phyloP scores from a whole-genome alignment of 345 rosid genomes.

The Aquilaria yunnanensis region DNA sequence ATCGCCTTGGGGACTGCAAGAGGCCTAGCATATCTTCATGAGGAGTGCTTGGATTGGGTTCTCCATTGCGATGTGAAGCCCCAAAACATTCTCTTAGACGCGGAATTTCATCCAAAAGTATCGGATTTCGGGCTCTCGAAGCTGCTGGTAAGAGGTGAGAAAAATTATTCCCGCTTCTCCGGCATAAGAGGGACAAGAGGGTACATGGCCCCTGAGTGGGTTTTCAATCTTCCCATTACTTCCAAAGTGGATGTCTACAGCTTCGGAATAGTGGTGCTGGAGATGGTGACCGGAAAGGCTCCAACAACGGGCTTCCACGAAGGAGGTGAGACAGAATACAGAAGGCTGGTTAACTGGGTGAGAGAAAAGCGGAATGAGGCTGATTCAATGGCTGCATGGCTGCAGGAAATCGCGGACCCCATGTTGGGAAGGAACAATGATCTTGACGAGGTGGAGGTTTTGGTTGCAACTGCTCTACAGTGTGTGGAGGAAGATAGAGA shows the following conservation, averaged over 20 bases:
- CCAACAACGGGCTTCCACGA: background rate
- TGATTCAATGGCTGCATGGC: constrained; percentile 4
- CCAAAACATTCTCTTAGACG: constrained; percentile 20
- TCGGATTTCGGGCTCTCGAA: constrained; percentile 23
- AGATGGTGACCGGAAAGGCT: constrained; percentile 19
- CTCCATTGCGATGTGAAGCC: constrained; percentile 31
- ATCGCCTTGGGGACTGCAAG: constrained; percentile 24
- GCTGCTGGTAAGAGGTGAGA: constrained; percentile 1
- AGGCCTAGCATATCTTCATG: constrained; percentile 33
- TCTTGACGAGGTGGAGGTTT: background rate
- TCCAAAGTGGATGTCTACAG: constrained; percentile 39
- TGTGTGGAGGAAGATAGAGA: constrained; percentile 21
- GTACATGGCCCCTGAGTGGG: constrained; percentile 30
- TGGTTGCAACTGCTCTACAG: constrained; percentile 18
- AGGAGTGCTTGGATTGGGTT: constrained; percentile 36
- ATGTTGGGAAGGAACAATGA: constrained; percentile 9
- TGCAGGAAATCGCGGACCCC: constrained; percentile 19
- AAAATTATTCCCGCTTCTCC: constrained; percentile 1
- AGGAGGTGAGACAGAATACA: background rate
- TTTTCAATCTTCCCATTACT: constrained; percentile 20
- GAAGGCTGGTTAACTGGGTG: constrained; percentile 1
- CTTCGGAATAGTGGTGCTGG: constrained; percentile 32
- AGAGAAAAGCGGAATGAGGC: constrained; percentile 9
- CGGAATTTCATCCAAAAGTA: constrained; percentile 13
- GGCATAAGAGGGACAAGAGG: constrained; percentile 25